Evolutionary conservation across 371 early-diverging fungal species (phyloP).

Genomic region (Rhizopus delemar): DNA sequence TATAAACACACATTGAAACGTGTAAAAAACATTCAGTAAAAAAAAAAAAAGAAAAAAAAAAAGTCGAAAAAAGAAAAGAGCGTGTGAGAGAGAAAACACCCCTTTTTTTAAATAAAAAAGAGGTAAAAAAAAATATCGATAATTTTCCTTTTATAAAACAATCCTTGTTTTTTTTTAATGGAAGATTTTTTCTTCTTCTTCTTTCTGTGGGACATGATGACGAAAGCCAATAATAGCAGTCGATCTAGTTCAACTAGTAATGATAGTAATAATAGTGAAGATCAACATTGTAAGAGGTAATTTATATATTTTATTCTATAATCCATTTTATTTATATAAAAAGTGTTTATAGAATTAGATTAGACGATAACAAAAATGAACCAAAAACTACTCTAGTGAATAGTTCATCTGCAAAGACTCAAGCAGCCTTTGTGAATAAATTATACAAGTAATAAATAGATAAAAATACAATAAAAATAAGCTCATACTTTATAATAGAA

Average conservation of each 20-base stretch:
- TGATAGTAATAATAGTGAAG: slow-evolving; percentile 9
- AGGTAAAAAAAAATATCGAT: not conserved
- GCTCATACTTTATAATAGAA: slow-evolving; percentile 29
- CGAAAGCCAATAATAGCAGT: slow-evolving; percentile 12
- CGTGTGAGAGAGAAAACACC: not conserved
- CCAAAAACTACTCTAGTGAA: not conserved
- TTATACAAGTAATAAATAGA: slow-evolving; percentile 57
- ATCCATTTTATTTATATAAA: not conserved
- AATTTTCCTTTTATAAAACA: slow-evolving; percentile 11
- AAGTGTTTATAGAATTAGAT: slow-evolving; percentile 16
- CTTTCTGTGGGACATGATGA: not conserved
- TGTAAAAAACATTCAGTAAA: not conserved
- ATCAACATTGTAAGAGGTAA: slow-evolving; percentile 23
- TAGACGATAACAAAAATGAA: slow-evolving; percentile 6
- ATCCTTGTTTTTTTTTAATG: slow-evolving; percentile 3
- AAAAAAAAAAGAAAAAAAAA: slow-evolving; percentile 7
- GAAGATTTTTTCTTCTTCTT: not conserved
- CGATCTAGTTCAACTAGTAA: slow-evolving; percentile 23
- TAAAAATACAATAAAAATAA: not conserved
- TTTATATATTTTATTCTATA: not conserved
- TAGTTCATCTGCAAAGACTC: slow-evolving; percentile 39
- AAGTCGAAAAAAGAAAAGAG: not conserved
- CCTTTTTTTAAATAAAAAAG: not conserved
- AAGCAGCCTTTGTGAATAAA: slow-evolving; percentile 73
- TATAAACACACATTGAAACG: no score